Evolutionary conservation across 2,329 filamentous ascomycete species (phyloP), one percentile per base, ranked within the genome.

Genomic region (Pyricularia pennisetigena): DNA sequence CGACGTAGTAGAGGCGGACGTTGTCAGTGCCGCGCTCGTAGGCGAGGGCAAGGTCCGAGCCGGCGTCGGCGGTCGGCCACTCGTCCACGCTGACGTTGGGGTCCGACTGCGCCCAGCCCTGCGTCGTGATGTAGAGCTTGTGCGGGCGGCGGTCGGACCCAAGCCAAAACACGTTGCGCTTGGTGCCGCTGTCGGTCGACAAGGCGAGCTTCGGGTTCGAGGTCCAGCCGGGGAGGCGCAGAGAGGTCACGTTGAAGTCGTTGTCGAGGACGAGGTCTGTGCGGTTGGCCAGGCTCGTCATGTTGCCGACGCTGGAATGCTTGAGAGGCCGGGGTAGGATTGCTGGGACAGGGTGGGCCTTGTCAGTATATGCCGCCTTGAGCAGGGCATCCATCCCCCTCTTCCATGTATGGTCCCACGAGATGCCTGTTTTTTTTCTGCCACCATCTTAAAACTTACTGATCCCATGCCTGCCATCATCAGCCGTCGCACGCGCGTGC

Each of bases 71-170:
- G 57, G 29, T 30, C 49, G 65, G 57, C 26, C 68, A 32, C 69
- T 72, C 68, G 75, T 75, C 75, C 67, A 75, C 76, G 1, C 74
- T 66, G 28, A 81, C 76, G 30, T 70, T 73, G 0, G 79, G 80
- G 0, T 79, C 81, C n/a, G n/a, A n/a, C 69, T 82, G 80, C 14
- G 82, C 72, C 5, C 82, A 23, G 69, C 82, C 82, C 74, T 82
- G 82, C 64, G 82, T 66, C 23, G 76, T 76, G 8, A 82, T 76
- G 71, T 75, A 77, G 64, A 77, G 76, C 70, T 77, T 77, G 69
- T 76, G 77, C 69, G 72, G 78, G 71, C 64, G 68, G 66, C 70
- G 69, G 63, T 70, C 72, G n/a, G 74, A 70, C 16, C 74, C 74
- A 57, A 74, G 73, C 64, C 72, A 67, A 9, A 69, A 69, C 63